Base-by-base conservation (phyloP, 306 rosid species). In the Lotus japonicus region DNA sequence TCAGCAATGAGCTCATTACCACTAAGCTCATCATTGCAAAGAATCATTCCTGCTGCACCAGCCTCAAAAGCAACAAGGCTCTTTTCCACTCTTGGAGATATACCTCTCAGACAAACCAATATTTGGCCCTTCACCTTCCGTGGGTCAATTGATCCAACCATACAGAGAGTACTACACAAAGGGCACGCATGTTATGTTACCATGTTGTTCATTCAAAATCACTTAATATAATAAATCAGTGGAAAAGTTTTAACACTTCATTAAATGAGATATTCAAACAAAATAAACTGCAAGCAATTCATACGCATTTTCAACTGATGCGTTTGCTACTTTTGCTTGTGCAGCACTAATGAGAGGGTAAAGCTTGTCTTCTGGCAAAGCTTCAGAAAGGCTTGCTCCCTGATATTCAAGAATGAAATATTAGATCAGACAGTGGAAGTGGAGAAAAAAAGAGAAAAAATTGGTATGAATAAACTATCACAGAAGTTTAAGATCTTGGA, bases 11-110 rank as follows among this genome's bases (percentile, higher is more conserved):
- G 53, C 33, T 73, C 82, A 16, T 71, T 66, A 2, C 85, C 89
- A 52, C 14, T 51, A 0, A 0, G 0, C 54, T 52, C 0, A 19
- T 77, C 82, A 68, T 91, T 86, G 54, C 87, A 88, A 42, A 91
- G 90, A 75, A 91, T 83, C 92, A 88, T 84, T 46, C 97, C 97
- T 11, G 21, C 91, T 35, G 92, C 92, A 10, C 92, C 96, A 7
- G 85, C 92, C 14, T 75, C 59, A 36, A 75, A 62, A 3, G 89
- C 89, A 56, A 71, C 76, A 49, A 48, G 28, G 10, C 97, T 79
- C 77, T 86, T 84, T 12, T 78, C 88, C 7, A 86, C 59, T 81
- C 88, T 81, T 13, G 67, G 65, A 18, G 0, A 75, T 0, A 3
- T 16, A 4, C 90, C 97, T 55, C 89, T 81, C 13, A 75, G 66